Percentiles rank a stretch among this genome's conserved stretches.
Evolutionary conservation across 164 flowering plant species (phyloP).

Genomic region (Nymphaea thermarum): DNA sequence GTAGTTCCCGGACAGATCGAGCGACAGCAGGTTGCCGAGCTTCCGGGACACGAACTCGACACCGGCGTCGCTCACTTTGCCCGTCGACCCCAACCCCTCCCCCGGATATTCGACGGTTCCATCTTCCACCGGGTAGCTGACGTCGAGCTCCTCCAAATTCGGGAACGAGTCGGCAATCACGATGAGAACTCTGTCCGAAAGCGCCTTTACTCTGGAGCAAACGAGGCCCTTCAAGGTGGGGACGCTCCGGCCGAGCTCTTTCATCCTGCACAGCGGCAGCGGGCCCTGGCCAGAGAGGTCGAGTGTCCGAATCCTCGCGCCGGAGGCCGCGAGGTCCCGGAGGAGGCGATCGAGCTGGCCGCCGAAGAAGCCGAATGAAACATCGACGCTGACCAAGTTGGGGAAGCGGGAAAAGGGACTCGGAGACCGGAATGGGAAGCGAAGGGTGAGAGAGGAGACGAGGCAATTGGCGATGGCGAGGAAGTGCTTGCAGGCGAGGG

Average conservation of each 20-base stretch:
- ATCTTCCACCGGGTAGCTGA: slow-evolving; percentile 27
- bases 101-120: neutral
- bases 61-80: slow-evolving; percentile 29
- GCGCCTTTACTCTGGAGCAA: slow-evolving; percentile 12
- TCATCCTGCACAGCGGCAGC: slow-evolving; percentile 21
- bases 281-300: slow-evolving; percentile 23
- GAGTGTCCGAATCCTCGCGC: slow-evolving; percentile 22
- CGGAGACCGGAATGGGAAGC: slow-evolving; percentile 9
- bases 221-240: slow-evolving; percentile 22
- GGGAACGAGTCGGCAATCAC: slow-evolving; percentile 26
- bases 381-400: slow-evolving; percentile 20
- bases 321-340: slow-evolving; percentile 16
- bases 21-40: slow-evolving; percentile 18
- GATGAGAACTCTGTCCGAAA: slow-evolving; percentile 24
- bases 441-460: slow-evolving; percentile 21
- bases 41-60: slow-evolving; percentile 19
- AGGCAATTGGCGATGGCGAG: slow-evolving; percentile 37
- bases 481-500: slow-evolving; percentile 35
- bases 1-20: slow-evolving; percentile 40
- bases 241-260: slow-evolving; percentile 16
- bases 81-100: neutral
- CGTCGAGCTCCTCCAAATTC: slow-evolving; percentile 37
- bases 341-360: slow-evolving; percentile 20
- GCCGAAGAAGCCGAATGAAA: slow-evolving; percentile 7
- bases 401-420: slow-evolving; percentile 28